Base-by-base conservation (phyloP, 306 rosid species). In the Amphicarpaea edgeworthii region DNA sequence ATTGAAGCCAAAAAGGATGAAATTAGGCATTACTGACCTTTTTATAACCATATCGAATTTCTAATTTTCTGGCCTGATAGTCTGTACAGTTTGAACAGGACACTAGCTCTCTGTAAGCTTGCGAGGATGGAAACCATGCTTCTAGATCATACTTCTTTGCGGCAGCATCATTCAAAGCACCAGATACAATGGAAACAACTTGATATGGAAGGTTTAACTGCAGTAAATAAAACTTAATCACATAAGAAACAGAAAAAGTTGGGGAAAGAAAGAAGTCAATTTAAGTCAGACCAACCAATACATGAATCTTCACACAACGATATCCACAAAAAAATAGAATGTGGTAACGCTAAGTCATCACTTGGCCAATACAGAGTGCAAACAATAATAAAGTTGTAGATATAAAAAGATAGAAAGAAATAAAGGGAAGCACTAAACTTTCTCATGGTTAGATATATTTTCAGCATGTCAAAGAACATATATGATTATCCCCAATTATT, bases 71-170 rank as follows among this genome's bases (percentile, higher is more conserved):
- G 77, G 99, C 70, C 72, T 92, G 99, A 73, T 96, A 96, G 75
- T 96, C 99, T 4, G 98, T 96, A 77, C 99, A 96, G 82, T 96
- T 96, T 15, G 99, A 96, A 77, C 99, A 90, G 24, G 99, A 96
- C 51, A 96, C 99, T 6, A 92, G 82, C 79, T 96, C 97, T 74
- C 98, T 88, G 83, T 92, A 90, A 10, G 93, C 73, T 83, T 87
- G 88, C 68, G 99, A 92, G 46, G 99, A 77, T 26, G 99, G 99
- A 78, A 96, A 96, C 99, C 99, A 96, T 73, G 81, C 97, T 83
- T 92, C 99, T 69, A 96, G 81, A 75, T 96, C 99, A 83, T 85
- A 90, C 82, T 96, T 96, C 93, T 96, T 96, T 40, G 97, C 96
- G 4, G 99, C 99, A 0, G 99, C 98, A 77, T 96, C 99, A 84